Evolutionary conservation across 164 flowering plant species (phyloP).

Genomic region (Tetracentron sinense): DNA sequence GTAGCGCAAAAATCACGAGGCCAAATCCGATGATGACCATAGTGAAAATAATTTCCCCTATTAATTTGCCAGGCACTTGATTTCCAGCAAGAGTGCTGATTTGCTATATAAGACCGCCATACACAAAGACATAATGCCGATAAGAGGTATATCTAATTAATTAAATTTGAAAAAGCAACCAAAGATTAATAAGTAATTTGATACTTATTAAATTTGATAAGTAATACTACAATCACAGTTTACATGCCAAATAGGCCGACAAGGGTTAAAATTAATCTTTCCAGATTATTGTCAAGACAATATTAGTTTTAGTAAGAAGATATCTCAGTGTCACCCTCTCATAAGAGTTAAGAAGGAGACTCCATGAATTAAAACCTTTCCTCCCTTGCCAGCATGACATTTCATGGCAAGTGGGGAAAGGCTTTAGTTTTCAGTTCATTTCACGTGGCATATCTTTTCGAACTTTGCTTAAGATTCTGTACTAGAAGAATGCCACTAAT

Average conservation of each 20-base stretch:
- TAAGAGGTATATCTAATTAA: neutral
- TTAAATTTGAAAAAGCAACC: neutral
- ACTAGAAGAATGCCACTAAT: no score
- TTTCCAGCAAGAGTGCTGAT: slow-evolving; percentile 91
- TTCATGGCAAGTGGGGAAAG: neutral
- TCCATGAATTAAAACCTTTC: neutral
- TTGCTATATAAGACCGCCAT: slow-evolving; percentile 44
- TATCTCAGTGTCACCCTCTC: no score
- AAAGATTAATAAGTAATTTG: no score
- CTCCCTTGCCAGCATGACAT: neutral
- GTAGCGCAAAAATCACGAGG: slow-evolving; percentile 79
- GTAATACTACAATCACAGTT: neutral
- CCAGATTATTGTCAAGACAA: neutral
- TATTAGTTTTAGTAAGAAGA: neutral
- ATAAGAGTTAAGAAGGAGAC: neutral
- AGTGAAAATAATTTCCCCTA: slow-evolving; percentile 84
- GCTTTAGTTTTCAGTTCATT: neutral
- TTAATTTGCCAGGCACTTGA: slow-evolving; percentile 71
- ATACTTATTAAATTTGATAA: neutral
- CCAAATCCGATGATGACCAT: slow-evolving; percentile 83
- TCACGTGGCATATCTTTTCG: neutral
- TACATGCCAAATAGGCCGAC: neutral
- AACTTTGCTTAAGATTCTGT: neutral
- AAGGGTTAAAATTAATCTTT: neutral
- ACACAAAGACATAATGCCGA: neutral